Evolutionary conservation across 192 early-diverging fungal species (phyloP).

Genomic region (Paraglomus brasilianum): DNA sequence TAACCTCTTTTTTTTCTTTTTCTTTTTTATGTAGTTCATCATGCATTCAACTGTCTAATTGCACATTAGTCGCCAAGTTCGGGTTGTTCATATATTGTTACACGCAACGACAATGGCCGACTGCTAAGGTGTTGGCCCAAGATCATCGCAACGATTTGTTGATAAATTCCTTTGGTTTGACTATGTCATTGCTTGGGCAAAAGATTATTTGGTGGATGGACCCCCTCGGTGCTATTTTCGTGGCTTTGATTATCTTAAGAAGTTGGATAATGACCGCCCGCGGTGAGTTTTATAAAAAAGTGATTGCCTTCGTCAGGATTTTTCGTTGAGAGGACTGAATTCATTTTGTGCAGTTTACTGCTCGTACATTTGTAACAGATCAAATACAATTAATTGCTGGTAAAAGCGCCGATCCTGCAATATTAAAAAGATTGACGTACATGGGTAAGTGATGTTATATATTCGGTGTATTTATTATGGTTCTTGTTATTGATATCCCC

Average conservation of each 20-base stretch:
- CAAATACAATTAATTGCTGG: slow-evolving; percentile 78
- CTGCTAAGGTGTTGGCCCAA: slow-evolving; percentile 61
- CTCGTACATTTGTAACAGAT: slow-evolving; percentile 39
- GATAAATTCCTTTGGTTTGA: slow-evolving; percentile 69
- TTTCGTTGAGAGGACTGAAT: background rate
- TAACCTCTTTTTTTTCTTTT: background rate
- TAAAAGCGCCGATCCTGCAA: slow-evolving; percentile 73
- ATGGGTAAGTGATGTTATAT: slow-evolving; percentile 43
- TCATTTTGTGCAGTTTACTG: background rate
- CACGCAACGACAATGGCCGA: slow-evolving; percentile 53
- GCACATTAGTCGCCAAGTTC: slow-evolving; percentile 52
- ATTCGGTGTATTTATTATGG: background rate
- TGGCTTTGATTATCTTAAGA: slow-evolving; percentile 66
- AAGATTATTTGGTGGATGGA: slow-evolving; percentile 68
- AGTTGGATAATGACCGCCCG: slow-evolving; percentile 66
- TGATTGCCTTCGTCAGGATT: slow-evolving; percentile 8
- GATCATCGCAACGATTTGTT: slow-evolving; percentile 78
- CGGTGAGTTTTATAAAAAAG: slow-evolving; percentile 33
- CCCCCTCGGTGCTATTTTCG: slow-evolving; percentile 65
- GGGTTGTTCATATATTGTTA: slow-evolving; percentile 69
- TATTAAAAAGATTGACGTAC: slow-evolving; percentile 85
- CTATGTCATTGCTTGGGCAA: slow-evolving; percentile 61
- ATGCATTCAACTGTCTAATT: background rate
- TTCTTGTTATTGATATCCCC: slow-evolving; percentile 12
- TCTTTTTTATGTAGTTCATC: background rate